Base-by-base conservation (phyloP, 768 basidiomycete species). In the Podaxis pistillaris region DNA sequence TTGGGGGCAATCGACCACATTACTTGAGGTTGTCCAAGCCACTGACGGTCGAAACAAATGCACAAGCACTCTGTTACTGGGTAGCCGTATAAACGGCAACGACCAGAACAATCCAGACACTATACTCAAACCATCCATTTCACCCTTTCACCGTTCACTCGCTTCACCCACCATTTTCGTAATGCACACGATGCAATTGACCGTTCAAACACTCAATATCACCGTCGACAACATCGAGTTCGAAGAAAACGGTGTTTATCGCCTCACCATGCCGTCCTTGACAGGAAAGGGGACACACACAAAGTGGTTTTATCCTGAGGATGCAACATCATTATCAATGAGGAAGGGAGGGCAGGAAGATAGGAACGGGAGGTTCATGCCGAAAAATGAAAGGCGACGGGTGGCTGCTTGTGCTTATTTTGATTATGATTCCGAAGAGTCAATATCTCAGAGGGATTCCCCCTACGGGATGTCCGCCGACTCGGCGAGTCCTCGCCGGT, bases 231-330 rank as follows among this genome's bases (percentile, higher is more conserved):
- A 51, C 50, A 26, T 51, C 15, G 22, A 50, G 11, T 33, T 38
- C 13, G 58, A 60, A 24, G 58, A 26, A 3, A 22, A 40, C 15
- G 58, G 58, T 11, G 37, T 12, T 8, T 60, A 40, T 28, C 49
- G 58, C 22, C 37, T 60, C 37, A 60, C 36, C 19, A 41, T 37
- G 19, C 19, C 22, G 15, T 60, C 58, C 19, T 9, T 51, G 36
- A 60, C 58, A 9, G 58, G 58, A 38, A 17, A 60, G 15, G 58
- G 58, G 3, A 60, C 49, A 12, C 58, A 38, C 13, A 51, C 38
- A n/a, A 60, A 28, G 26, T 60, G 58, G 58, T 50, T 51, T 37
- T 60, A 60, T 51, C 47, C 58, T 2, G 58, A 52, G 50, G 22
- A 15, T 37, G 24, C 17, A 22, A 38, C 15, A 38, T 19, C 8